Percentiles rank a stretch among this genome's conserved stretches.
Evolutionary conservation across 148 eudicot genomes (phyloP).

Genomic region (Silene conica): DNA sequence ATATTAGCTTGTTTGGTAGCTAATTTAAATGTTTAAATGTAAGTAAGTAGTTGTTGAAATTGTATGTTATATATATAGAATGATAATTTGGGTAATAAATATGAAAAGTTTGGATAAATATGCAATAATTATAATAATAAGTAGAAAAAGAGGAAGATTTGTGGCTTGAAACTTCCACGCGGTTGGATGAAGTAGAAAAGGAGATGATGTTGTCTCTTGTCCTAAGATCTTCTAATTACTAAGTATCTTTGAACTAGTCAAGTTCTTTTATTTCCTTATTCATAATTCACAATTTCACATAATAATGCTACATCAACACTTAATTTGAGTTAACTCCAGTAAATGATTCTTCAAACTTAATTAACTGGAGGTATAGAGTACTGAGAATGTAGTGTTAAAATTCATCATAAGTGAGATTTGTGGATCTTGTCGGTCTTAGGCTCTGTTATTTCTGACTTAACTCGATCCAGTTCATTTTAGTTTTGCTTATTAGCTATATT

Average conservation of each 20-base stretch:
- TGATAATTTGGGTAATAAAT: not conserved
- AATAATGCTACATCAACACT: too few species aligned
- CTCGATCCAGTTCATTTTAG: too few species aligned
- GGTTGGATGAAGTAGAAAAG: not conserved
- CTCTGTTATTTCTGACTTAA: too few species aligned
- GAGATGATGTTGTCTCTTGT: not conserved
- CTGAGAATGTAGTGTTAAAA: too few species aligned
- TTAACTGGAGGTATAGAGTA: too few species aligned
- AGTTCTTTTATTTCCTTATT: not conserved
- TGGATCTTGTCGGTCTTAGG: too few species aligned
- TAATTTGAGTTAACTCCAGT: too few species aligned
- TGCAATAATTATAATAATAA: not conserved
- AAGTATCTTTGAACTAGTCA: slow-evolving; percentile 6
- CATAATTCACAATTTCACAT: too few species aligned
- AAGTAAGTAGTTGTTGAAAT: not conserved
- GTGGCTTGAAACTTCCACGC: slow-evolving; percentile 26
- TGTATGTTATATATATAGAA: not conserved
- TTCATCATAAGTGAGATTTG: too few species aligned
- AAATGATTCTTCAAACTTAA: too few species aligned
- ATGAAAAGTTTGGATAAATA: not conserved
- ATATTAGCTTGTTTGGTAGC: too few species aligned
- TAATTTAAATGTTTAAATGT: not conserved
- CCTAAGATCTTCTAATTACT: slow-evolving; percentile 8
- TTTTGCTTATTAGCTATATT: too few species aligned
- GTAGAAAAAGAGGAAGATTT: not conserved